Base-by-base conservation (phyloP, 2,329 filamentous ascomycete species). In the Talaromyces albobiverticillius region DNA sequence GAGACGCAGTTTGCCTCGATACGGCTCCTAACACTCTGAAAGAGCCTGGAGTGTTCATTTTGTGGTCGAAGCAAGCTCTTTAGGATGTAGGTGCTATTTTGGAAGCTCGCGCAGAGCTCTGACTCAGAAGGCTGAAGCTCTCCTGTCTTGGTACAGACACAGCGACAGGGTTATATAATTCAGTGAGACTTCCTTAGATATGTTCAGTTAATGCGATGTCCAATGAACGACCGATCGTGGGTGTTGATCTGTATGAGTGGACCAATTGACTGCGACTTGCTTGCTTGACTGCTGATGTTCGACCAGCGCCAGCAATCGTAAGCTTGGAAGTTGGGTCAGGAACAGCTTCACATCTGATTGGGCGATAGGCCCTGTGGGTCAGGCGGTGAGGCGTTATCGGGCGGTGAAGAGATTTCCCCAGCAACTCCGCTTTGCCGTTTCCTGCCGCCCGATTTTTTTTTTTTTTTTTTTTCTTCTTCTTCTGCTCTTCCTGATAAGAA, bases 331-430 rank as follows among this genome's bases (percentile, higher is more conserved):
- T 51, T 40, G 45, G 38, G 49, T 51, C 38, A 3, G 23, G 8
- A 4, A 9, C 26, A 36, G 23, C 18, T 14, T 11, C 41, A 40
- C 32, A 41, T 47, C 31, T 26, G 20, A 14, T 11, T 3, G 23
- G 42, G 8, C 22, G 3, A 46, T 18, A 26, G 16, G 14, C 36
- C 16, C 16, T 9, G n/a, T 31, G 36, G 16, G 16, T 8, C 36
- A 20, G 53, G 53, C 53, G 53, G 53, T 55, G 23, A 55, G 42
- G 20, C 34, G 46, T 51, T 55, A 55, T 55, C 53, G 53, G 42
- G 47, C 53, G 53, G 53, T 54, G 51, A 53, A 53, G 48, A 42
- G 42, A 45, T 51, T 47, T 42, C 53, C 40, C 43, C 6, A 23
- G 50, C 50, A 52, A 46, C 29, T 52, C 26, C 18, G 13, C 46